Base-by-base conservation (phyloP, 345 rosid species). In the Lumnitzera racemosa region DNA sequence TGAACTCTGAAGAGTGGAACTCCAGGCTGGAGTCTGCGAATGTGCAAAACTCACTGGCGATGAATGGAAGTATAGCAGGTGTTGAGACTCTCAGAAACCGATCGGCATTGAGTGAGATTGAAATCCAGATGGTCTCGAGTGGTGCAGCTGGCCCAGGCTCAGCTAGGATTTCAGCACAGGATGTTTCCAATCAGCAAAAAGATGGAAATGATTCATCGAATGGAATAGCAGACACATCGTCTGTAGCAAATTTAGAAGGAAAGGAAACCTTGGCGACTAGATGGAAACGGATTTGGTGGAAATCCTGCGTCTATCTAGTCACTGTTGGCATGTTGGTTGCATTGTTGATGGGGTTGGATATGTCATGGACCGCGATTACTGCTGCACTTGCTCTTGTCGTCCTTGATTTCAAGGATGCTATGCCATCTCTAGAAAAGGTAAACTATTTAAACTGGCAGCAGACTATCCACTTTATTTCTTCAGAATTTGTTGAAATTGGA, bases 311-410 rank as follows among this genome's bases (percentile, higher is more conserved):
- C 52, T 87, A 87, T 60, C 56, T 80, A 15, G 78, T 83, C 36
- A 84, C 92, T 0, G 1, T 87, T 4, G 95, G 95, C 8, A 85
- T 89, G 96, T n/a, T 91, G 50, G 57, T 82, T 60, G 76, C 91
- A 58, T 49, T 91, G 68, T 75, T 89, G 49, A 50, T 79, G 73
- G 98, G 96, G 56, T 77, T 85, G 49, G 79, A 89, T 69, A 86
- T 91, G 98, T 89, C 96, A 0, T 91, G 98, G 98, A 84, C 87
- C 15, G 90, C 98, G 29, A 73, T 91, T 9, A 81, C 95, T 7
- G 89, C 98, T 15, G 90, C 95, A 27, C 77, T 91, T 65, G 89
- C 84, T 59, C 95, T 91, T 31, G 83, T 83, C 0, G 86, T 85
- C 73, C 87, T 89, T 56, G 98, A 91, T 76, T 91, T 91, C 61